Evolutionary conservation across 192 early-diverging fungal species (phyloP), one percentile per base, ranked within the genome.

Genomic region (Podila epicladia): DNA sequence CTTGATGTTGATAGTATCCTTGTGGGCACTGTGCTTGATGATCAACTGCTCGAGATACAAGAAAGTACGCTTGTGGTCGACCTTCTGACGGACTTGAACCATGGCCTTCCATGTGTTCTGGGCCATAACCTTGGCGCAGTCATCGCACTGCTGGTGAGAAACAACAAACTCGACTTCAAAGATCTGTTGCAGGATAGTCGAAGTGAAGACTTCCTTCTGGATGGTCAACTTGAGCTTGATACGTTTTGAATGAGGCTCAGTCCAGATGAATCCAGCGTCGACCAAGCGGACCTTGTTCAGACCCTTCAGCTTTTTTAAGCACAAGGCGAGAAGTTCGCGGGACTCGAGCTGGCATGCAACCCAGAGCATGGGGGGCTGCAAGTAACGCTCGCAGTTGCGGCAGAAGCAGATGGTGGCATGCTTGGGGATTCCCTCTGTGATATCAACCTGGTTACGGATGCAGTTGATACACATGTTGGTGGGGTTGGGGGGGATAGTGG

Each of bases 401-500:
- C 98, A 99, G 87, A 95, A 99, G 79, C 98, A 95, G 29, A 99
- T 77, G 31, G 94, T 98, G 50, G 92, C 94, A 65, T 98, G 95
- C 86, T 99, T 99, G 37, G 98, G 98, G 48, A 80, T 99, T 32
- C 96, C 97, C 83, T 99, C 98, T 12, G 97, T 98, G 75, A 99
- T 98, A 77, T 99, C 98, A 51, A 98, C 96, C 65, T 96, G 94
- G 62, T 92, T 94, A 57, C 96, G 94, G 82, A 99, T 97, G 86
- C 98, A 99, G 89, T 96, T 95, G 71, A 97, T 92, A 85, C 98
- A 99, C 96, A 98, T 96, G 88, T 97, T 98, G 51, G 98, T 96
- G 33, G 96, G 94, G 85, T 99, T 99, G 29, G 98, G 97, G 49
- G 96, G 90, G 69, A 97, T 97, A 7, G 94, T 91, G 9, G 93